Conservation (phyloP, 495 filamentous ascomycete genomes). For the Penicillium argentinense region DNA sequence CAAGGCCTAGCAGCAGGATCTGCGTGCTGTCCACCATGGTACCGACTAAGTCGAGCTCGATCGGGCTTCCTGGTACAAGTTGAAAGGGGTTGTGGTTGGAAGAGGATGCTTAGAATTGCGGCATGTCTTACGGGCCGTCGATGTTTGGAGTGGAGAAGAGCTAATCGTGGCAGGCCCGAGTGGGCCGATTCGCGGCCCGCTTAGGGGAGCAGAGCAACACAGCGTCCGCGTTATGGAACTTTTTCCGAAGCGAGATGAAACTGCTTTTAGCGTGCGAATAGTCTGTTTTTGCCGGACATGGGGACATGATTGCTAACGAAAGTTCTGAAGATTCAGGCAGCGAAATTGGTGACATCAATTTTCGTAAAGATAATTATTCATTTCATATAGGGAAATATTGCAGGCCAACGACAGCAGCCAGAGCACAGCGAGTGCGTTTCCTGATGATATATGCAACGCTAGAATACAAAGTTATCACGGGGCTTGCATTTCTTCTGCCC, state of each 20-base stretch:
- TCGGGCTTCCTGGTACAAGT: neutral
- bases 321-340: too few species aligned
- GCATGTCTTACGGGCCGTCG: neutral
- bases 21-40: slow-evolving; percentile 16
- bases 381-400: neutral
- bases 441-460: slow-evolving; percentile 25
- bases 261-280: too few species aligned
- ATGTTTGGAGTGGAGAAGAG: neutral
- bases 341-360: too few species aligned
- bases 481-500: slow-evolving; percentile 13
- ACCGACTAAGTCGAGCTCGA: too few species aligned
- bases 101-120: neutral
- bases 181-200: too few species aligned
- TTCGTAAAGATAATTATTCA: neutral
- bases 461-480: slow-evolving; percentile 25
- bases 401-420: neutral
- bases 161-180: too few species aligned
- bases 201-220: too few species aligned
- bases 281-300: too few species aligned
- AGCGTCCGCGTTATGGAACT: too few species aligned
- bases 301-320: too few species aligned
- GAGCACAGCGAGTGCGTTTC: neutral
- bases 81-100: neutral
- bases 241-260: too few species aligned
- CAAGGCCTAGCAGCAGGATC: slow-evolving; percentile 9